Conservation (phyloP, 805 yeast genomes). For the Lipomyces sp. region DNA sequence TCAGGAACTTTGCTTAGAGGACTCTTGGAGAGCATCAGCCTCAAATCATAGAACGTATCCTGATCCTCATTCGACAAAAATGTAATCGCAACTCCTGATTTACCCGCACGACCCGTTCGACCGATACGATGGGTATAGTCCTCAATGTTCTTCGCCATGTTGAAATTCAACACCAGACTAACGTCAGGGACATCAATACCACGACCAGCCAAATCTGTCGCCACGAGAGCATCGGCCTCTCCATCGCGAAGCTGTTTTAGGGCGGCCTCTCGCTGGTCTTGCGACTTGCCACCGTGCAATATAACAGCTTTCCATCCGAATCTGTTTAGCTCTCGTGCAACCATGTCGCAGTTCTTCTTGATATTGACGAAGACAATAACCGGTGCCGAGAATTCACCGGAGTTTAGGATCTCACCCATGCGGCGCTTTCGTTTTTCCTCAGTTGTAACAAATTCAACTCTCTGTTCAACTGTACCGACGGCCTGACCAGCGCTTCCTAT, state of each 20-base stretch:
- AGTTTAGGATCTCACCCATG: conserved; percentile 50
- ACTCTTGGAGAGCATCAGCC: conserved; percentile 54
- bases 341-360: conserved; percentile 70
- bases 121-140: conserved; percentile 93
- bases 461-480: conserved; percentile 70
- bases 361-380: conserved; percentile 82
- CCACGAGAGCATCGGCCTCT: conserved; percentile 67
- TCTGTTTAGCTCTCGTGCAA: conserved; percentile 57
- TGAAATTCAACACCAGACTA: conserved; percentile 82
- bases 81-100: conserved; percentile 73
- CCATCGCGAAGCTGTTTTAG: conserved; percentile 62
- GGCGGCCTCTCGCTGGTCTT: conserved; percentile 82
- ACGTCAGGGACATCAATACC: conserved; percentile 93
- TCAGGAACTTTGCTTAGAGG: conserved; percentile 50
- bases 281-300: conserved; percentile 86
- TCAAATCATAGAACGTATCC: conserved; percentile 55
- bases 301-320: conserved; percentile 59
- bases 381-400: conserved; percentile 53
- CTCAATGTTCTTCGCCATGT: conserved; percentile 77
- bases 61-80: conserved; percentile 66
- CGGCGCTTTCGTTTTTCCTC: conserved; percentile 55
- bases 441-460: conserved; percentile 58
- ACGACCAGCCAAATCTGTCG: conserved; percentile 95
- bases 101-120: conserved; percentile 96
- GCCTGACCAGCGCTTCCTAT: conserved; percentile 73